Conservation (phyloP, 2,329 filamentous ascomycete genomes). For the Dothiorella sarmentorum region DNA sequence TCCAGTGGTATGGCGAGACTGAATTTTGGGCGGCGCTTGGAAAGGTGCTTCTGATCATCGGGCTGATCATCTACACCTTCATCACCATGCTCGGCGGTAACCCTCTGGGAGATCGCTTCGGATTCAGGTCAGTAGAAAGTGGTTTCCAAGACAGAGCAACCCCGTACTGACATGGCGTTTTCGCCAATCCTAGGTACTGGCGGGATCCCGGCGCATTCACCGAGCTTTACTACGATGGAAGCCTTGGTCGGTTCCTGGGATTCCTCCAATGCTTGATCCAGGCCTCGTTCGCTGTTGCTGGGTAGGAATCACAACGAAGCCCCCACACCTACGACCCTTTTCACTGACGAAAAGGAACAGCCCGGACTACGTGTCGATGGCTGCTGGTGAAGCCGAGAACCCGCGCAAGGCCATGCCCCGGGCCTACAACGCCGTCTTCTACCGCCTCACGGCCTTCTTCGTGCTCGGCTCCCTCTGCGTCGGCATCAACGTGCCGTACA, state of each 20-base stretch:
- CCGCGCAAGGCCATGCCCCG: constrained; percentile 70
- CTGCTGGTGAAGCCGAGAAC: constrained; percentile 71
- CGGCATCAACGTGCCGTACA: constrained; percentile 66
- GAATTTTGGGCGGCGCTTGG: constrained; percentile 76
- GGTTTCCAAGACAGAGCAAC: constrained; percentile 34
- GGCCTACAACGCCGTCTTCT: constrained; percentile 72
- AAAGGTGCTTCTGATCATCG: constrained; percentile 71
- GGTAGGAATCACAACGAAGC: constrained; percentile 55
- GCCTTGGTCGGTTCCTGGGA: constrained; percentile 69
- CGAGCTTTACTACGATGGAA: constrained; percentile 61
- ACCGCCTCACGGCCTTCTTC: constrained; percentile 65
- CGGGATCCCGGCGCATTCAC: constrained; percentile 64
- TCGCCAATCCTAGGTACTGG: constrained; percentile 68
- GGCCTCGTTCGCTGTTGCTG: constrained; percentile 66
- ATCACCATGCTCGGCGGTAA: constrained; percentile 81
- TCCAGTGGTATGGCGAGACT: constrained; percentile 70
- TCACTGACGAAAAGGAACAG: not conserved
- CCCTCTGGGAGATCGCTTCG: constrained; percentile 66
- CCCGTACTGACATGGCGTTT: constrained; percentile 56
- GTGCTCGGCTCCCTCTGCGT: constrained; percentile 70
- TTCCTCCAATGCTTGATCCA: constrained; percentile 73
- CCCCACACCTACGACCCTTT: constrained; percentile 57
- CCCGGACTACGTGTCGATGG: constrained; percentile 73
- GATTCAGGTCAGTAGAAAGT: constrained; percentile 66
- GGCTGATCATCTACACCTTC: constrained; percentile 70